A percentile compares a stretch with the other conserved stretches of the same genome.
Conservation (phyloP, 371 early-diverging fungal genomes). For the Apophysomyces variabilis region DNA sequence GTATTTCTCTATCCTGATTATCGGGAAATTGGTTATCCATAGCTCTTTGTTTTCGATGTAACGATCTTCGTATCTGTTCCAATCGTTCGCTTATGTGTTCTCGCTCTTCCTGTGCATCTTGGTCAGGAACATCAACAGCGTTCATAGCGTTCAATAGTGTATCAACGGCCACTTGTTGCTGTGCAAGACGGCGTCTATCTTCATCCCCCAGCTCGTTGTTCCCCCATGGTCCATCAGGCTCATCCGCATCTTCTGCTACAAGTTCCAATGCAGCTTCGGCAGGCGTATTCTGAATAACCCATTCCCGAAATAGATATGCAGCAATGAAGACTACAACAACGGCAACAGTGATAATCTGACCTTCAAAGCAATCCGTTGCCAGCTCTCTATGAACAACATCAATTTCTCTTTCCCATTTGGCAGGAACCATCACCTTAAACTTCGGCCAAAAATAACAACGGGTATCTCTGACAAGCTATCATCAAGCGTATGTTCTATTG, state of each 20-base stretch:
- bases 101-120: constrained; percentile 12
- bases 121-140: constrained; percentile 6
- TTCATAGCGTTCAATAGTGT: constrained; percentile 17
- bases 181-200: constrained; percentile 1
- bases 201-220: constrained; percentile 8
- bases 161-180: constrained; percentile 22
- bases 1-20: neutral
- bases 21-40: neutral
- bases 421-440: constrained; percentile 5
- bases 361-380: constrained; percentile 85
- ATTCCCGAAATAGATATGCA: constrained; percentile 83
- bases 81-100: constrained; percentile 16
- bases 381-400: constrained; percentile 54
- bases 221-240: constrained; percentile 15
- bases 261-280: constrained; percentile 31
- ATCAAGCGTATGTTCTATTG: neutral
- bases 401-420: constrained; percentile 8
- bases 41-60: constrained; percentile 14
- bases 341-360: constrained; percentile 79
- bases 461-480: constrained; percentile 26
- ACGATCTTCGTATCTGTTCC: constrained; percentile 14
- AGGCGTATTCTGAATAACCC: constrained; percentile 83
- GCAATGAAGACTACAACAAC: constrained; percentile 80
- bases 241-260: constrained; percentile 24
- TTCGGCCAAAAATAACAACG: constrained; percentile 13